Evolutionary conservation across 441 rosid genomes (phyloP).

Genomic region (Cnidoscolus chayamansa): DNA sequence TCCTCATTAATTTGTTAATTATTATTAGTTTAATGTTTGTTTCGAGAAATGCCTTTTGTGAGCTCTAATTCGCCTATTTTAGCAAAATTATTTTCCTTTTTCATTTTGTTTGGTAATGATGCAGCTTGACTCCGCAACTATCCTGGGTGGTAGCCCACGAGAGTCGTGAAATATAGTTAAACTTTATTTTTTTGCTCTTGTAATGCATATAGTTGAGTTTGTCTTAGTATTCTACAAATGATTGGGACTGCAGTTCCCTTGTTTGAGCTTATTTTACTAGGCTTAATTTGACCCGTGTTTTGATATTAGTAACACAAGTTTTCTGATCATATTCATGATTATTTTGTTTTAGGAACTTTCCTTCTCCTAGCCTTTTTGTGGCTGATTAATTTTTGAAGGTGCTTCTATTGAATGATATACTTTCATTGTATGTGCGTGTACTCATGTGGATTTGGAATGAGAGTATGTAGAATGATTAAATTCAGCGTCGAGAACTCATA

Average conservation of each 20-base stretch:
- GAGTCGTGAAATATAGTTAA: not conserved
- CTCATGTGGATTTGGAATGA: not conserved
- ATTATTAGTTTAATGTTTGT: not conserved
- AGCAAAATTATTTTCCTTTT: not conserved
- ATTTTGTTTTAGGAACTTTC: not conserved
- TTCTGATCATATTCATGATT: not conserved
- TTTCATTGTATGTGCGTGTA: not conserved
- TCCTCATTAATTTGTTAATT: not conserved
- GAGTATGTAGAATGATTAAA: not conserved
- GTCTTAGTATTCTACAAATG: too few relatives aligned
- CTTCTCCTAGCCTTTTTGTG: too few relatives aligned
- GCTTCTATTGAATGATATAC: not conserved
- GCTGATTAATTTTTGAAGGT: not conserved
- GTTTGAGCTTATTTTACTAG: too few relatives aligned
- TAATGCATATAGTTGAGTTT: too few relatives aligned
- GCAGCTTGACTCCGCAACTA: too few relatives aligned
- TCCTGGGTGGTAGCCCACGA: too few relatives aligned
- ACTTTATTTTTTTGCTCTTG: not conserved
- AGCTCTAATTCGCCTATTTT: not conserved
- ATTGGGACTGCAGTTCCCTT: too few relatives aligned
- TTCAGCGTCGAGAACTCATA: not conserved
- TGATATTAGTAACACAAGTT: too few relatives aligned
- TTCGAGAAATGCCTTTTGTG: not conserved
- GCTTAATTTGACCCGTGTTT: too few relatives aligned
- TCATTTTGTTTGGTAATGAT: not conserved